Percentiles rank a stretch among this genome's conserved stretches.
phyloP scores from a whole-genome alignment of 345 rosid species.

The Cardamine resedifolia region DNA sequence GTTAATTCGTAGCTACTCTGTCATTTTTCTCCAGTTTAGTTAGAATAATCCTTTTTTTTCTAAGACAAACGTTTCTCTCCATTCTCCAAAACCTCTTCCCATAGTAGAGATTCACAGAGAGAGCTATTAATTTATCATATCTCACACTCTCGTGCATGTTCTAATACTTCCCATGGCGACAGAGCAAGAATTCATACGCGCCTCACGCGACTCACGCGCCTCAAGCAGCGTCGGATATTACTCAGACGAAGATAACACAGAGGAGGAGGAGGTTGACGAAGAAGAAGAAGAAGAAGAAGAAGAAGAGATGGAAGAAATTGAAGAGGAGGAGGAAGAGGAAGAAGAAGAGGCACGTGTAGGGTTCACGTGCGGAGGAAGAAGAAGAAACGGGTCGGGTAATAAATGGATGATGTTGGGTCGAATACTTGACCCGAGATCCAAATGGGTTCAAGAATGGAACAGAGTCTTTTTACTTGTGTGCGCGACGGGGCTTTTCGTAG shows the following conservation, averaged over 20 bases:
- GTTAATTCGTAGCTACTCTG: not conserved
- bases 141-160: conserved; percentile 31
- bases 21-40: not conserved
- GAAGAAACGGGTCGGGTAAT: conserved; percentile 32
- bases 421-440: conserved; percentile 80
- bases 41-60: conserved; percentile 4
- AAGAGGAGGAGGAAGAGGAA: conserved; percentile 13
- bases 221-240: conserved; percentile 37
- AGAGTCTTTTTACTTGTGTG: conserved; percentile 74
- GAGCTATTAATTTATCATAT: not conserved
- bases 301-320: conserved; percentile 20
- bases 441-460: conserved; percentile 93
- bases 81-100: conserved; percentile 22
- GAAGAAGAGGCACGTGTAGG: conserved; percentile 26
- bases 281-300: conserved; percentile 35
- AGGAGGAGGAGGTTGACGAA: conserved; percentile 33
- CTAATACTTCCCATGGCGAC: conserved; percentile 38
- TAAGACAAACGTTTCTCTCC: conserved; percentile 18
- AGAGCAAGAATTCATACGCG: conserved; percentile 39
- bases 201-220: conserved; percentile 32
- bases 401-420: conserved; percentile 55
- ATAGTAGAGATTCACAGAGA: not conserved
- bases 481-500: conserved; percentile 82
- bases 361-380: conserved; percentile 34
- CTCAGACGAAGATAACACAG: conserved; percentile 44